These are phyloP conservation scores for Starmera quercuum DNA, from an alignment of 805 yeast genomes.

Conservation along the genomic window DNA sequence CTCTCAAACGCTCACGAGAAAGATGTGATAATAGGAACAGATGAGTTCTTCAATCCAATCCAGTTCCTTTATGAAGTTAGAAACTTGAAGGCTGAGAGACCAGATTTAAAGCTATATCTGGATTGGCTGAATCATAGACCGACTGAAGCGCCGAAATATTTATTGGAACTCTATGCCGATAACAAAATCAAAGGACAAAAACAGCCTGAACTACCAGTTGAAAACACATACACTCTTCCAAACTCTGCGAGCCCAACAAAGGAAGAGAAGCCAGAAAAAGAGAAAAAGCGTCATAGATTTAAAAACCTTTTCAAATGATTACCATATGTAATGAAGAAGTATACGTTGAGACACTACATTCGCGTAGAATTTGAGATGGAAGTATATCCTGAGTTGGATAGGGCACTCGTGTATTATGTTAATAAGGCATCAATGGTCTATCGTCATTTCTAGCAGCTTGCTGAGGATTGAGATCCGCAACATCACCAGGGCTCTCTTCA, in stretches of 20 bases:
- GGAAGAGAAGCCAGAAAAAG: constrained; percentile 20
- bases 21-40: constrained; percentile 79
- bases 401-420: no score
- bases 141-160: constrained; percentile 34
- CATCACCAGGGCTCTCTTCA: no score
- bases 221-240: constrained; percentile 5
- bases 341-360: no score
- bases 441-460: no score
- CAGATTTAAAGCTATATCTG: constrained; percentile 33
- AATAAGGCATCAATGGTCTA: constrained; percentile 1
- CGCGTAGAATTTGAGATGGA: no score
- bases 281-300: constrained; percentile 39
- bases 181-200: constrained; percentile 4
- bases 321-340: neutral
- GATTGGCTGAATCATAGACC: constrained; percentile 25
- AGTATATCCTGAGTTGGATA: no score
- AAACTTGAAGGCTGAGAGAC: constrained; percentile 27
- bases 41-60: constrained; percentile 54
- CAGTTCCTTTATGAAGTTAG: constrained; percentile 31
- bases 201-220: constrained; percentile 8
- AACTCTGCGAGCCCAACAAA: constrained; percentile 4
- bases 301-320: constrained; percentile 33
- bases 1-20: constrained; percentile 52
- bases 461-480: no score
- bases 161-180: constrained; percentile 26